Conservation (phyloP, 345 rosid genomes). For the Garcia nutans region DNA sequence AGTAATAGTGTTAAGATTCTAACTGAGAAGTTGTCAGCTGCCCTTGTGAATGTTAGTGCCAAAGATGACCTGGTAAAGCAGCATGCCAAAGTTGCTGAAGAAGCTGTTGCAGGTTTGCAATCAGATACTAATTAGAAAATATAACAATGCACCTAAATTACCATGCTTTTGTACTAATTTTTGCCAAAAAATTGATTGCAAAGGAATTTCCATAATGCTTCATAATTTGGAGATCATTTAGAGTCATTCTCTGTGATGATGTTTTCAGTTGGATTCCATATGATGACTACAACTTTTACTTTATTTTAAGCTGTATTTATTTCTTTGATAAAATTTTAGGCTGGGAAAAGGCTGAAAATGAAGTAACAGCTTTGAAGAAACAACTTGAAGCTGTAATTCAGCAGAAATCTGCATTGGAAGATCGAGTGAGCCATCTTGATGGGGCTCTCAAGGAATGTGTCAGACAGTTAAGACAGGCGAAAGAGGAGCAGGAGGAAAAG, state of each 20-base stretch:
- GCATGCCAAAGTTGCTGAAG: constrained; percentile 95
- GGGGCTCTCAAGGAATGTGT: constrained; percentile 94
- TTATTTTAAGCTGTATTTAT: not conserved
- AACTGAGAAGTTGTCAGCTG: constrained; percentile 66
- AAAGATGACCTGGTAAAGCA: constrained; percentile 86
- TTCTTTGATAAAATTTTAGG: constrained; percentile 43
- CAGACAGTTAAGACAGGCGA: constrained; percentile 80
- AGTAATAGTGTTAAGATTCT: constrained; percentile 47
- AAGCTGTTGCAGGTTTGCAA: constrained; percentile 78
- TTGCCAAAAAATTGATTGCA: not conserved
- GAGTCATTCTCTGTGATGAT: not conserved
- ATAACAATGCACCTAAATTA: no score
- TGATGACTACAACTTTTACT: not conserved
- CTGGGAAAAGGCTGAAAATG: constrained; percentile 98
- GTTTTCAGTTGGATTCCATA: not conserved
- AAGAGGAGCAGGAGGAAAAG: constrained; percentile 80
- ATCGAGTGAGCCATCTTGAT: constrained; percentile 79
- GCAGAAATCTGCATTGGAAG: constrained; percentile 58
- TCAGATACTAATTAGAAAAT: not conserved
- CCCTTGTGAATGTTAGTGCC: constrained; percentile 65
- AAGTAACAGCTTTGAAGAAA: constrained; percentile 58
- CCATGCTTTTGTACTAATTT: not conserved
- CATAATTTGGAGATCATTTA: not conserved
- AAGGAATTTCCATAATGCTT: not conserved
- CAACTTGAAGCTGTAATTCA: constrained; percentile 61